Evolutionary conservation across 805 yeast genomes (phyloP), one percentile per base, ranked within the genome.

Genomic region (Wickerhamomyces chambardii): DNA sequence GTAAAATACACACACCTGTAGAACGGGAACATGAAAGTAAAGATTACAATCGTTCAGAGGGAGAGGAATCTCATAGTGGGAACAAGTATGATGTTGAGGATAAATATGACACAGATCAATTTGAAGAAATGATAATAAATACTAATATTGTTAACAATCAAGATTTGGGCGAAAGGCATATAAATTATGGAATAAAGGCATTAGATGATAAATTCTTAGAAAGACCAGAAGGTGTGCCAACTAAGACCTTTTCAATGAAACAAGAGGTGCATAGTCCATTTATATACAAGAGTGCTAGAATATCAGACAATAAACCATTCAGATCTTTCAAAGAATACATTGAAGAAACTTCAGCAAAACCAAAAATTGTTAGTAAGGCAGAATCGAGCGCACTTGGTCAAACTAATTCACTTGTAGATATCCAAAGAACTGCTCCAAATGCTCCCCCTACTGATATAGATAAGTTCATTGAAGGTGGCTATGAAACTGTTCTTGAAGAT

Each of bases 151-250:
- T n/a, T n/a, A n/a, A n/a, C n/a, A n/a, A n/a, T n/a, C n/a, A n/a
- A n/a, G n/a, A n/a, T n/a, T n/a, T n/a, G n/a, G n/a, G n/a, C n/a
- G n/a, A n/a, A n/a, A n/a, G n/a, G n/a, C n/a, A n/a, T n/a, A n/a
- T n/a, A n/a, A n/a, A n/a, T n/a, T n/a, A 33, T 61, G 60, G 24
- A 21, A 21, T 8, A 21, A 10, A 21, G 7, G 10, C 7, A 7
- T 21, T 10, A 70, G n/a, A 60, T 43, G 45, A 77, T 75, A 2
- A 73, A 66, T 0, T 75, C 67, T 37, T 77, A 75, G 1, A 61
- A 45, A 46, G 73, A 72, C 4, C 67, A 83, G 82, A 12, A 76
- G 22, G 22, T 19, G 65, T 1, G 79, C 72, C 25, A 8, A 11
- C 12, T 14, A 24, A 4, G 81, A 80, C 1, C 5, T 32, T 17